These are phyloP conservation scores for Lachnellula arida DNA, from an alignment of 2,329 filamentous ascomycete species.

Conservation along the genomic window DNA sequence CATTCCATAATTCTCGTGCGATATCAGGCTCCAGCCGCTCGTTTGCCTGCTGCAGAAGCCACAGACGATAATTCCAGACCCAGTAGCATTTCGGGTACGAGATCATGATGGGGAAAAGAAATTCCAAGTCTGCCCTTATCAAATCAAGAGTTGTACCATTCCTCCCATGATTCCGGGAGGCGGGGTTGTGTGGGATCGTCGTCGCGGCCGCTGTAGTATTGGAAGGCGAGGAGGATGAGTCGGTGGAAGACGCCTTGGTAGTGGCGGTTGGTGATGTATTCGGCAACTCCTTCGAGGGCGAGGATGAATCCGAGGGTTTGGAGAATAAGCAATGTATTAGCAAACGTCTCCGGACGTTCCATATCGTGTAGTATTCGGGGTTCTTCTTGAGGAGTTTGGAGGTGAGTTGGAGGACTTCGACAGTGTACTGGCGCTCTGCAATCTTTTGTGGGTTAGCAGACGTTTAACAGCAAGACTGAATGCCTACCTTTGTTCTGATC, in stretches of 20 bases:
- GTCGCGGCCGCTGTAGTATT: conserved; percentile 49
- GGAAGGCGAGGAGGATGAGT: conserved; percentile 51
- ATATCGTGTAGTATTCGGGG: conserved; percentile 86
- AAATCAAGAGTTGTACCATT: conserved; percentile 49
- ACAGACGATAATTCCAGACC: conserved; percentile 96
- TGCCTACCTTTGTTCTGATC: conserved; percentile 59
- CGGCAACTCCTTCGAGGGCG: conserved; percentile 50
- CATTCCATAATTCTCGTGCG: conserved; percentile 70
- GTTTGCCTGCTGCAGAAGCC: conserved; percentile 73
- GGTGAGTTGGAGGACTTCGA: conserved; percentile 60
- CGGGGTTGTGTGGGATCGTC: conserved; percentile 45
- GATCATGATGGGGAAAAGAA: conserved; percentile 78
- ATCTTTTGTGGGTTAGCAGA: conserved; percentile 23
- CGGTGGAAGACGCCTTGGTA: conserved; percentile 60
- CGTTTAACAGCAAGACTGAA: not conserved
- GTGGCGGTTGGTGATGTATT: conserved; percentile 49
- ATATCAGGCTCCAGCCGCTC: conserved; percentile 50
- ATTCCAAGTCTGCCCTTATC: conserved; percentile 70
- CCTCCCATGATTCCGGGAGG: conserved; percentile 45
- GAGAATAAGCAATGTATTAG: conserved; percentile 55
- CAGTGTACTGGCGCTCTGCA: conserved; percentile 32
- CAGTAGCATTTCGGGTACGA: conserved; percentile 97
- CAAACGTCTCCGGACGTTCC: conserved; percentile 78
- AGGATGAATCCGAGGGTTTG: conserved; percentile 46
- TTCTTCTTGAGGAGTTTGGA: conserved; percentile 72